Evolutionary conservation across 1,139 yeast species (phyloP).

Genomic region (Nadsonia starkeyi-henricii): DNA sequence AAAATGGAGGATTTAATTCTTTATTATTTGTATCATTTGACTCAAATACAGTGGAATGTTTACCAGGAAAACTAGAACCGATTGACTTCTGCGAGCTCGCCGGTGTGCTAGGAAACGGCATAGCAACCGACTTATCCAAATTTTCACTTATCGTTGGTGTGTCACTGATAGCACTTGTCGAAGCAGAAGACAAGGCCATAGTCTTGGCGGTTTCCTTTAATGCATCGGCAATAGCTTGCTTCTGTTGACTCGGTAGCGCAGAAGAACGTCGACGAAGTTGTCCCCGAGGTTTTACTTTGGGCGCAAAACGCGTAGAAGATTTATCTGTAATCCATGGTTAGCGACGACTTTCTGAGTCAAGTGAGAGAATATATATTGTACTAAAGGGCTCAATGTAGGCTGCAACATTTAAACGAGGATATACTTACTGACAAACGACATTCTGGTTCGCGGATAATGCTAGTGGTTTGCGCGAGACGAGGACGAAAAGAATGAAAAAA

Average conservation of each 20-base stretch:
- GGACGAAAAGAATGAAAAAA: not conserved
- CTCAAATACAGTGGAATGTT: not conserved
- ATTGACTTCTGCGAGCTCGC: not conserved
- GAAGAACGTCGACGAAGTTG: conserved; percentile 10
- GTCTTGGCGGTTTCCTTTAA: conserved; percentile 11
- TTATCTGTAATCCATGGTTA: not conserved
- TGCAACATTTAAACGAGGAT: too few species aligned
- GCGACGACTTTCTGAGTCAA: too few species aligned
- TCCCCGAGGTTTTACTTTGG: conserved; percentile 18
- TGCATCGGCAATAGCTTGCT: not conserved
- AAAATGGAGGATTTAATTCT: not conserved
- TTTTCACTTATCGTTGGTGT: not conserved
- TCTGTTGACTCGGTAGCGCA: conserved; percentile 1
- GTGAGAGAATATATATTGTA: too few species aligned
- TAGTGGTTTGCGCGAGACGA: not conserved
- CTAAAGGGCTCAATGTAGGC: too few species aligned
- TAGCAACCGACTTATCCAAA: not conserved
- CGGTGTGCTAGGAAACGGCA: not conserved
- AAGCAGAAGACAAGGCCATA: conserved; percentile 5
- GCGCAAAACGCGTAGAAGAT: conserved; percentile 21
- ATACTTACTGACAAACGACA: too few species aligned
- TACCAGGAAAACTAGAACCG: not conserved
- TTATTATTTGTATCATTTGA: not conserved
- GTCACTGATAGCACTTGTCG: not conserved
- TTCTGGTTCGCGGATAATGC: not conserved